Percentiles rank a stretch among this genome's conserved stretches.
These are phyloP conservation scores for Tilletiopsis washingtonensis DNA, from an alignment of 1,284 basidiomycete species.

Conservation along the genomic window DNA sequence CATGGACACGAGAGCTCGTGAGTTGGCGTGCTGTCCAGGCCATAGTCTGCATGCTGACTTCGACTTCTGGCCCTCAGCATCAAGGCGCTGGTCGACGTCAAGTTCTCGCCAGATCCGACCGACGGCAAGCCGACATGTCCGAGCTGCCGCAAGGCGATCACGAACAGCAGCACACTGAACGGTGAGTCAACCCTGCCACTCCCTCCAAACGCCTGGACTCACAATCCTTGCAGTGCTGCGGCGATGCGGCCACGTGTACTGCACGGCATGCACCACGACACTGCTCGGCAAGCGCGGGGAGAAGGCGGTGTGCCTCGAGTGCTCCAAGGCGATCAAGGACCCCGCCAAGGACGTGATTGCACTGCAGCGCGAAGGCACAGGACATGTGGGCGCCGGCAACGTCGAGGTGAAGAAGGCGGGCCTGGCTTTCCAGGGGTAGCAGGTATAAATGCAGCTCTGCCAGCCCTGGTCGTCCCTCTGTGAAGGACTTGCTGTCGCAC, in stretches of 20 bases:
- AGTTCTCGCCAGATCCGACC: slow-evolving; percentile 51
- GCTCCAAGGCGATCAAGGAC: slow-evolving; percentile 60
- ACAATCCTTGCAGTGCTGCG: slow-evolving; percentile 35
- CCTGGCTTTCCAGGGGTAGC: slow-evolving; percentile 14
- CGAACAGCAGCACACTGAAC: slow-evolving; percentile 1
- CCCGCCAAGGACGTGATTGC: slow-evolving; percentile 23
- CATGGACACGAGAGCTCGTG: not conserved
- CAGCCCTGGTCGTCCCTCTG: too few species aligned
- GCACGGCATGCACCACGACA: slow-evolving; percentile 75
- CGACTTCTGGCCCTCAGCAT: slow-evolving; percentile 51
- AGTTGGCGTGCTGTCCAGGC: not conserved
- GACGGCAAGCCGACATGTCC: slow-evolving; percentile 5
- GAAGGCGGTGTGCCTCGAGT: slow-evolving; percentile 61
- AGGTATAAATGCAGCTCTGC: too few species aligned
- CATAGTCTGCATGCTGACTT: not conserved
- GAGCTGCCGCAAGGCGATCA: slow-evolving; percentile 68
- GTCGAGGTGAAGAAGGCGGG: slow-evolving; percentile 11
- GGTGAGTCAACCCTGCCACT: not conserved
- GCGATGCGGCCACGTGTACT: slow-evolving; percentile 71
- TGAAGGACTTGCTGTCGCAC: too few species aligned
- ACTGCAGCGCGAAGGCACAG: slow-evolving; percentile 16
- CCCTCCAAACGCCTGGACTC: not conserved
- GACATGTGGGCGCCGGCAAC: slow-evolving; percentile 9
- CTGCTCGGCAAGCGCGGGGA: slow-evolving; percentile 52
- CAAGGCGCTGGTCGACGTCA: slow-evolving; percentile 67